These are phyloP conservation scores for Selaginella moellendorffii DNA, from an alignment of 75 land plant species.

Conservation along the genomic window DNA sequence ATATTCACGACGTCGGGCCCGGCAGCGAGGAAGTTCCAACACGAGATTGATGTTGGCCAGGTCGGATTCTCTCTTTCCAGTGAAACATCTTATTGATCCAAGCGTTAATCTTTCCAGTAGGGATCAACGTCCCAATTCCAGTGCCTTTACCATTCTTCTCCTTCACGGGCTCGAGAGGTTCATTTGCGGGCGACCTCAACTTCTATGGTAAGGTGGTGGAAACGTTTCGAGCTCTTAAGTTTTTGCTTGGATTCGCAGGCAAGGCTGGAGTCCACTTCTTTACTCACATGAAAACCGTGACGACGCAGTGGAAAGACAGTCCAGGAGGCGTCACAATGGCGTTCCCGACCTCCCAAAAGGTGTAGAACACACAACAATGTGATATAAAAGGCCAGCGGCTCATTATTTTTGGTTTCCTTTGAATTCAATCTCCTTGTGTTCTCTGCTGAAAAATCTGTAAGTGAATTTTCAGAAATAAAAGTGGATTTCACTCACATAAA, in stretches of 20 bases:
- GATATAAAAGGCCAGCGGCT: not conserved
- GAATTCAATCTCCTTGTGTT: too few species aligned
- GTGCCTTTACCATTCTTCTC: slow-evolving; percentile 95
- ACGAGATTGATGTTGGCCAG: slow-evolving; percentile 86
- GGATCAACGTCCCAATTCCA: slow-evolving; percentile 89
- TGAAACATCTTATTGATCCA: not conserved
- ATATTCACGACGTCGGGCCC: slow-evolving; percentile 79
- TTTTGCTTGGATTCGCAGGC: slow-evolving; percentile 26
- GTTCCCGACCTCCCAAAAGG: slow-evolving; percentile 82
- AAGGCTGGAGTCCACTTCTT: slow-evolving; percentile 93
- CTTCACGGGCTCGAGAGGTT: slow-evolving; percentile 83
- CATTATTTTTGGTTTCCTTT: too few species aligned
- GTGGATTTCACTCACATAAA: too few species aligned
- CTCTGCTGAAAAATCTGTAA: too few species aligned
- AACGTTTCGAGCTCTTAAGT: not conserved
- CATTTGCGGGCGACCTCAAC: slow-evolving; percentile 87
- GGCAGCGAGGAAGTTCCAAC: slow-evolving; percentile 82
- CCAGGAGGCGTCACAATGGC: slow-evolving; percentile 57
- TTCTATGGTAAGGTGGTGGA: slow-evolving; percentile 55
- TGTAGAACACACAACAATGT: slow-evolving; percentile 8
- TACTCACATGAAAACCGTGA: slow-evolving; percentile 86
- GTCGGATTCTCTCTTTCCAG: slow-evolving; percentile 31
- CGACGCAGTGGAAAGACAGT: slow-evolving; percentile 86
- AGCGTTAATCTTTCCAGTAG: slow-evolving; percentile 34
- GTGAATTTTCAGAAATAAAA: too few species aligned